These are phyloP conservation scores for Solanum ahanhuiri DNA, from an alignment of 257 asterid genomes.

Conservation along the genomic window DNA sequence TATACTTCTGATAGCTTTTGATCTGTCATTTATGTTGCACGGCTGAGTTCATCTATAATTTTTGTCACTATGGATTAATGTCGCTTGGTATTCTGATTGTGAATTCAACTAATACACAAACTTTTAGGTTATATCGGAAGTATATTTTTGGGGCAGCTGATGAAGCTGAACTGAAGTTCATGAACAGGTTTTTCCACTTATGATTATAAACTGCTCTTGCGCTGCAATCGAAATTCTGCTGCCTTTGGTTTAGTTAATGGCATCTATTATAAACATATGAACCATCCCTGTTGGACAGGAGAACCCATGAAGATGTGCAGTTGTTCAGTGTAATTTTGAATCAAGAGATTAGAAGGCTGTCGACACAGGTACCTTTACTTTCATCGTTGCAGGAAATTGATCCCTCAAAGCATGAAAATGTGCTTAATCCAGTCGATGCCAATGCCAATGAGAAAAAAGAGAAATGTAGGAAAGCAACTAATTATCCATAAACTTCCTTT, in stretches of 20 bases:
- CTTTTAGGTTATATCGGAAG: conserved; percentile 69
- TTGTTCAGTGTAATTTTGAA: conserved; percentile 66
- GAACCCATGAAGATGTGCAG: conserved; percentile 72
- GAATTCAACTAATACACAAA: neutral
- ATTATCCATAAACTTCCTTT: neutral
- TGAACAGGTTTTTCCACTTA: conserved; percentile 52
- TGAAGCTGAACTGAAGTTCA: conserved; percentile 89
- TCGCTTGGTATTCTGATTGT: neutral
- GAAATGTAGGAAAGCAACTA: neutral
- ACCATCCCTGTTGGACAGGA: conserved; percentile 30
- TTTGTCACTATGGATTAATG: neutral
- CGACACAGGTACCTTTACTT: conserved; percentile 57
- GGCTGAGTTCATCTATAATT: neutral
- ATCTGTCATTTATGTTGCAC: neutral
- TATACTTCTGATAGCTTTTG: neutral
- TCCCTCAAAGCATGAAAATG: neutral
- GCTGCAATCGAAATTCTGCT: neutral
- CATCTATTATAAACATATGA: neutral
- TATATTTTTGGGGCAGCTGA: conserved; percentile 95
- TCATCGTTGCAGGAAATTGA: neutral
- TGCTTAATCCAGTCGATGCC: neutral
- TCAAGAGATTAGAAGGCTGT: conserved; percentile 85
- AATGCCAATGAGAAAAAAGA: neutral
- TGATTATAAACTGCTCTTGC: neutral
- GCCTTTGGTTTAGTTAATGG: neutral